Base-by-base conservation (phyloP, 257 asterid genomes). In the Capsicum pubescens region DNA sequence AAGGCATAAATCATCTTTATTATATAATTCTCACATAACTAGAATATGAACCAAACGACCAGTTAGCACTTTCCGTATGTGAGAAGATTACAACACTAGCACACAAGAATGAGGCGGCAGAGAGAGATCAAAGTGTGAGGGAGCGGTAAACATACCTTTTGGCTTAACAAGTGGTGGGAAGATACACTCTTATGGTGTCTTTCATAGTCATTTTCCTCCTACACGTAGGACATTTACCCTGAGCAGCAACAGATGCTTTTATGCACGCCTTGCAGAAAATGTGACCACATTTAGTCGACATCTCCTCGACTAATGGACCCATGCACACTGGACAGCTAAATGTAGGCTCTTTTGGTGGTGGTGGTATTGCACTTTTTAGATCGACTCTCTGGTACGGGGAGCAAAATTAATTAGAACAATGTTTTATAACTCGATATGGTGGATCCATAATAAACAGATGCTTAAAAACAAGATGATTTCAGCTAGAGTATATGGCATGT, bases 101-200 rank as follows among this genome's bases (percentile, higher is more conserved):
- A 72, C 59, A 19, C 12, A n/a, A 48, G 35, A 12, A 19, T 17
- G 8, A 39, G 44, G 44, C 5, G 44, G 44, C 6, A 17, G 8
- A 71, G 32, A 46, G 54, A 7, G 16, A 9, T 12, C 14, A 48
- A 14, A 13, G 16, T 50, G 10, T 4, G 19, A 52, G 63, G 21
- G 57, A 80, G 59, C 83, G 78, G 78, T 82, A 71, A 56, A 21
- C 58, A 76, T 35, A 89, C 92, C 93, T 92, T 46, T 89, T 86
- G 70, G 84, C 76, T 86, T 84, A 89, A 68, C 84, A 84, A 74
- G 95, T 87, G 12, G 93, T 13, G 7, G 90, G 88, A 67, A 88
- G 88, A 83, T 88, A 86, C 11, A 88, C 26, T 83, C 88, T 81
- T 58, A 85, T 58, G 17, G 61, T 76, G 68, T 85, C 88, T 48